Conservation (phyloP, 306 rosid species). For the Senna siamea region DNA sequence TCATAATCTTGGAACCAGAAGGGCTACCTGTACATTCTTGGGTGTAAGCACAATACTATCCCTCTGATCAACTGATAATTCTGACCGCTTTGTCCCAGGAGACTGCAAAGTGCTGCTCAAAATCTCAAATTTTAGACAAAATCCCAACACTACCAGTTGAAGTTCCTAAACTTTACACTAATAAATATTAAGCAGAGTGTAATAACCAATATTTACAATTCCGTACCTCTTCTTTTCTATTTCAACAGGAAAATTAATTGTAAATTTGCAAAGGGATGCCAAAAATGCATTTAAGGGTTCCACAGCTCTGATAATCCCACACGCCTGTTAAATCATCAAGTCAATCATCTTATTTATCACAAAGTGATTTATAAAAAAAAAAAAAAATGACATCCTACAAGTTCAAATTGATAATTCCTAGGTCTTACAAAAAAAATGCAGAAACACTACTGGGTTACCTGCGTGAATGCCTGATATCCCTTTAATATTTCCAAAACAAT, state of each 20-base stretch:
- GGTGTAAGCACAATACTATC: constrained; percentile 89
- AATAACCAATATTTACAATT: constrained; percentile 26
- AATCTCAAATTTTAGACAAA: constrained; percentile 53
- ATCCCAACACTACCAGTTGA: constrained; percentile 48
- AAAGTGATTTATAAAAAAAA: not conserved
- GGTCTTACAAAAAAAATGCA: not conserved
- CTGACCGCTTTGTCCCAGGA: constrained; percentile 80
- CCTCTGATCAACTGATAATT: constrained; percentile 71
- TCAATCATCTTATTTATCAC: constrained; percentile 35
- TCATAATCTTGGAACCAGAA: constrained; percentile 27
- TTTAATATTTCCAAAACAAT: constrained; percentile 93
- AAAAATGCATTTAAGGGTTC: constrained; percentile 96
- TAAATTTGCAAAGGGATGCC: constrained; percentile 97
- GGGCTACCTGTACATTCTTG: constrained; percentile 91
- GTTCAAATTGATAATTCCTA: constrained; percentile 32
- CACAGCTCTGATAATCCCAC: constrained; percentile 92
- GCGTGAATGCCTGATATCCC: constrained; percentile 99
- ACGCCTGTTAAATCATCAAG: constrained; percentile 65
- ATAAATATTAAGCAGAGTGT: constrained; percentile 27
- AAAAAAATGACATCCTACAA: constrained; percentile 12
- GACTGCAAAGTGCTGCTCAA: constrained; percentile 74
- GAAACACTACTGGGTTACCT: constrained; percentile 51
- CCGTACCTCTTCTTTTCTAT: constrained; percentile 79
- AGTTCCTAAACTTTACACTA: constrained; percentile 27
- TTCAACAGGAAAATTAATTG: constrained; percentile 88